These are phyloP conservation scores for Psilocybe sp. DNA, from an alignment of 768 basidiomycete species.

Conservation along the genomic window DNA sequence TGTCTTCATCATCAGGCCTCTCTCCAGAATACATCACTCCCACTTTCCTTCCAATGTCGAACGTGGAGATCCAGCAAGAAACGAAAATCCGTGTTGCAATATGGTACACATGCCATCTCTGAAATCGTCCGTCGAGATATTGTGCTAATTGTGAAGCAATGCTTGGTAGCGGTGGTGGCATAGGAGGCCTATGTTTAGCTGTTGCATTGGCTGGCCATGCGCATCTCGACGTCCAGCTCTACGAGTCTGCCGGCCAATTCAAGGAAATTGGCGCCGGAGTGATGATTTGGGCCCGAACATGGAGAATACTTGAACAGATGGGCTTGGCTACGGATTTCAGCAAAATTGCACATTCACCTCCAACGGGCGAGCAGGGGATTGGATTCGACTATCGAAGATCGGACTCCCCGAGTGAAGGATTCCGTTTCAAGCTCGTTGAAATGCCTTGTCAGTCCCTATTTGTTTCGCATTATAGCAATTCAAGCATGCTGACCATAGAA, in stretches of 20 bases:
- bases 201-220: constrained; percentile 36
- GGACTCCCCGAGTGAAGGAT: constrained; percentile 35
- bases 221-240: constrained; percentile 38
- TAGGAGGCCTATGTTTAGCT: constrained; percentile 39
- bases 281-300: constrained; percentile 45
- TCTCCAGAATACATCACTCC: too few relatives aligned
- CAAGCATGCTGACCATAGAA: not conserved
- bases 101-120: constrained; percentile 7
- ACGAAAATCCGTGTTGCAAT: constrained; percentile 16
- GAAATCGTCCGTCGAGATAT: not conserved
- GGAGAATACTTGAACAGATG: constrained; percentile 41
- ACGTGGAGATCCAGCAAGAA: too few relatives aligned
- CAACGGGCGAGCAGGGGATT: constrained; percentile 29
- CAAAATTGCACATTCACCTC: constrained; percentile 31
- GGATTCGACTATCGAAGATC: constrained; percentile 47
- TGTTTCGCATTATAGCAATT: not conserved
- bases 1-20: too few relatives aligned
- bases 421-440: constrained; percentile 34
- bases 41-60: too few relatives aligned
- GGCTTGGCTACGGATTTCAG: constrained; percentile 32
- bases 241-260: constrained; percentile 45
- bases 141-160: not conserved
- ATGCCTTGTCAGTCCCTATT: constrained; percentile 34
- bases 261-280: constrained; percentile 50
- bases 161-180: constrained; percentile 30